Percentiles rank a stretch among this genome's conserved stretches.
Conservation (phyloP, 1,284 basidiomycete species). For the Pascua sp. region DNA sequence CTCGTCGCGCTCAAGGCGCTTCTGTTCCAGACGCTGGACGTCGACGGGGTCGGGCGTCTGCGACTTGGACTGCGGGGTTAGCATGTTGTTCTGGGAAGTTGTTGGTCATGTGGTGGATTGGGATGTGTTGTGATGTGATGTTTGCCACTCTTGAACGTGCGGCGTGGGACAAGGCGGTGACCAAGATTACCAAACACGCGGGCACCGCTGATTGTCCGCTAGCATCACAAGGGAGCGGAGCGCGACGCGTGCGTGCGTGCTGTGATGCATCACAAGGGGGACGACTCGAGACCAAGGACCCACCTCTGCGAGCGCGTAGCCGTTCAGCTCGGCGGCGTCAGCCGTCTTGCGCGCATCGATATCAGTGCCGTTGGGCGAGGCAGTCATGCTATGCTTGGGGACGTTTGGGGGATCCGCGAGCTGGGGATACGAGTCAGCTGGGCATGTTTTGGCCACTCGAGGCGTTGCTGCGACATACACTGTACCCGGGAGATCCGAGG, state of each 20-base stretch:
- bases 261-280: too few relatives aligned
- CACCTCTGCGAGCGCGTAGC: slow-evolving; percentile 40
- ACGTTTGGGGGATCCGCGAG: slow-evolving; percentile 17
- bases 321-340: slow-evolving; percentile 27
- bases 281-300: slow-evolving; percentile 7
- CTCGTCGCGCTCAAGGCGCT: slow-evolving; percentile 74
- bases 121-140: too few relatives aligned
- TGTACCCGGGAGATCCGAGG: slow-evolving; percentile 7
- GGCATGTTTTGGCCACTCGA: background rate
- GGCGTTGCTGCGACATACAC: slow-evolving; percentile 6
- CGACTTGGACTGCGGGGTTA: background rate
- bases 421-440: slow-evolving; percentile 1
- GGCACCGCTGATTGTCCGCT: too few relatives aligned
- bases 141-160: too few relatives aligned
- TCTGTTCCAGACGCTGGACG: slow-evolving; percentile 75
- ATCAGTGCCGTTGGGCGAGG: slow-evolving; percentile 27
- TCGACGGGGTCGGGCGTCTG: slow-evolving; percentile 10
- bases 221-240: too few relatives aligned
- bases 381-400: slow-evolving; percentile 29
- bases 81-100: background rate
- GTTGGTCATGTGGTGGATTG: background rate
- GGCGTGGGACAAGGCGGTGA: too few relatives aligned
- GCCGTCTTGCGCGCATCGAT: slow-evolving; percentile 22
- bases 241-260: too few relatives aligned
- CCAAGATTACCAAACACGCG: too few relatives aligned